Percentiles rank a stretch among this genome's conserved stretches.
Evolutionary conservation across 1,139 yeast genomes (phyloP).

Genomic region (Taiozyma sp.): DNA sequence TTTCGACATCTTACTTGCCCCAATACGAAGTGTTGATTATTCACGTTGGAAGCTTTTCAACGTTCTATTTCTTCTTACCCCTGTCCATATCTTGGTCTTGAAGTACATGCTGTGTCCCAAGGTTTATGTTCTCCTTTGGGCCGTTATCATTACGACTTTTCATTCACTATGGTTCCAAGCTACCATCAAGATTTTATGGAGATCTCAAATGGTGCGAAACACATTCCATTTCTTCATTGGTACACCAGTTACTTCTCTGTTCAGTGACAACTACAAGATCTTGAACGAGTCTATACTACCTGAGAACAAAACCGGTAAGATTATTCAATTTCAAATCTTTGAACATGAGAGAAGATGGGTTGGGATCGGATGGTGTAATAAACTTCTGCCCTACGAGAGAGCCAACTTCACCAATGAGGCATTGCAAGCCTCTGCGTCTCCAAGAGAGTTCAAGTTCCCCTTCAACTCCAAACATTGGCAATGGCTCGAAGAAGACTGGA

Average conservation of each 20-base stretch:
- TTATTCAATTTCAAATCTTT: constrained; percentile 43
- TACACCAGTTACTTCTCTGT: constrained; percentile 25
- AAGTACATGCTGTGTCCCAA: constrained; percentile 33
- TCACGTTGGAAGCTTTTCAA: constrained; percentile 19
- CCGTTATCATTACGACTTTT: constrained; percentile 40
- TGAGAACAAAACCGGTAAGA: constrained; percentile 37
- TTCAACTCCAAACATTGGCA: constrained; percentile 45
- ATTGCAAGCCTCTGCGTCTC: constrained; percentile 33
- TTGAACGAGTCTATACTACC: constrained; percentile 36
- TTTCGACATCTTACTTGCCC: constrained; percentile 32
- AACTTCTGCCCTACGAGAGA: constrained; percentile 47
- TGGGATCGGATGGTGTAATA: constrained; percentile 54
- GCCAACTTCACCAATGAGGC: constrained; percentile 41
- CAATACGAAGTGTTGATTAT: constrained; percentile 15
- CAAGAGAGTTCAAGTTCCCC: constrained; percentile 43
- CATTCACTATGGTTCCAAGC: constrained; percentile 52
- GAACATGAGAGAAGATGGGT: constrained; percentile 61
- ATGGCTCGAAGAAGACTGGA: constrained; percentile 52
- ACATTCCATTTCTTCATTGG: constrained; percentile 43
- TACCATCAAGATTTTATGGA: constrained; percentile 46
- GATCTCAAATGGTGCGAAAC: constrained; percentile 43
- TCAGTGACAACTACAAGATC: constrained; percentile 28
- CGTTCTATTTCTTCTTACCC: constrained; percentile 36
- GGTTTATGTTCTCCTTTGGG: constrained; percentile 31
- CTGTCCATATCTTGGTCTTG: constrained; percentile 37